These are phyloP conservation scores for Phallus indusiatus DNA, from an alignment of 768 basidiomycete genomes.

Conservation along the genomic window DNA sequence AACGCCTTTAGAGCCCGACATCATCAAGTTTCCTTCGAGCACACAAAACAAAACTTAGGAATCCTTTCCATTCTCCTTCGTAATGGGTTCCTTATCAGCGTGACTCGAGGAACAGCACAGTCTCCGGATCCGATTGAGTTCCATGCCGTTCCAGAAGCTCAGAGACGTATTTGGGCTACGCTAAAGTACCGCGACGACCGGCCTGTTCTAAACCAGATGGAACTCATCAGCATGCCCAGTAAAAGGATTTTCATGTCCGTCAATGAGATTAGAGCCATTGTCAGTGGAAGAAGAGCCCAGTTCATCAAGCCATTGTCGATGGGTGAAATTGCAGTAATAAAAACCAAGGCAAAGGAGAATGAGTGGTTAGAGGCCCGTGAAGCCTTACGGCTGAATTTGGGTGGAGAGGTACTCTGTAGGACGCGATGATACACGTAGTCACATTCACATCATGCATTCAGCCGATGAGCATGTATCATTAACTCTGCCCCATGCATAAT, in stretches of 20 bases:
- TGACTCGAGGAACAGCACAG: conserved; percentile 70
- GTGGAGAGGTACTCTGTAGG: conserved; percentile 84
- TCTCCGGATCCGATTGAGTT: conserved; percentile 61
- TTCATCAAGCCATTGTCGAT: conserved; percentile 76
- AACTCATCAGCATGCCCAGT: conserved; percentile 77
- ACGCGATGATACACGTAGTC: conserved; percentile 36
- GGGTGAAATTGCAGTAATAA: conserved; percentile 88
- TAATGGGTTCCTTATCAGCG: conserved; percentile 73
- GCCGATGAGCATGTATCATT: no score
- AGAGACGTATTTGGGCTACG: conserved; percentile 84
- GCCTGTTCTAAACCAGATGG: conserved; percentile 73
- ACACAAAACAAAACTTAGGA: conserved; percentile 83
- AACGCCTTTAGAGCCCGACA: conserved; percentile 89
- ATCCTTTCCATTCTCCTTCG: conserved; percentile 90
- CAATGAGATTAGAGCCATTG: conserved; percentile 65
- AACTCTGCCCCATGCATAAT: no score
- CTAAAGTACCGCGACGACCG: conserved; percentile 90
- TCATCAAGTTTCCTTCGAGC: conserved; percentile 63
- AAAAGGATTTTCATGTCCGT: conserved; percentile 67
- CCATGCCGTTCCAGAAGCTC: conserved; percentile 43
- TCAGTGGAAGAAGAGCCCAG: conserved; percentile 74
- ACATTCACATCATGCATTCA: no score
- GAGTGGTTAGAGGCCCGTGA: conserved; percentile 93
- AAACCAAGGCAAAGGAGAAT: conserved; percentile 57
- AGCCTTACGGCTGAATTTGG: conserved; percentile 64